Evolutionary conservation across 108 stramenopile species (phyloP).

Genomic region (Skeletonema tropicum): DNA sequence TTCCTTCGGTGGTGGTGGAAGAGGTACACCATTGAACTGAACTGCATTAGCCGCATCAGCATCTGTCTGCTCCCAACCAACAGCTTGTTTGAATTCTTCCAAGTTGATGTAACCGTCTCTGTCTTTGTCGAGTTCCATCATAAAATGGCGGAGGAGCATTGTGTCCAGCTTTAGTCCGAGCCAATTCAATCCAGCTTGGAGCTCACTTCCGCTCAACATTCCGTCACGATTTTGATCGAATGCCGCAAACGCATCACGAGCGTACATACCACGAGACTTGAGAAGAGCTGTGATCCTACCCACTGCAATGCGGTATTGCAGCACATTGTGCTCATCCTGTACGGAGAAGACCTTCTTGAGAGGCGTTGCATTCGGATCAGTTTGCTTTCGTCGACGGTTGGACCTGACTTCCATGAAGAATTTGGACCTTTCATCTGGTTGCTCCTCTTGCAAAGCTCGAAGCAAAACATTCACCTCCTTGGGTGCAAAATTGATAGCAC

Average conservation of each 20-base stretch:
- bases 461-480: constrained; percentile 89
- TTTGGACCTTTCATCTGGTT: constrained; percentile 81
- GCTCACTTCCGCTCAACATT: constrained; percentile 90
- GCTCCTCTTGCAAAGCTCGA: constrained; percentile 92
- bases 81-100: constrained; percentile 95
- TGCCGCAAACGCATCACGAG: constrained; percentile 94
- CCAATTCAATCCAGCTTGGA: constrained; percentile 95
- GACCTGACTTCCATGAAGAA: constrained; percentile 95
- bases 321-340: constrained; percentile 94
- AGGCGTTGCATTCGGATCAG: constrained; percentile 86
- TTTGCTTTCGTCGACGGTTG: constrained; percentile 94
- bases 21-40: constrained; percentile 70
- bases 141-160: constrained; percentile 84
- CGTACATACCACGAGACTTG: constrained; percentile 93
- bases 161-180: constrained; percentile 87
- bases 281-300: constrained; percentile 90
- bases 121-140: constrained; percentile 93
- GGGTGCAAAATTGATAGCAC: constrained; percentile 90
- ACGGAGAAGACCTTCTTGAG: constrained; percentile 94
- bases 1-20: constrained; percentile 84
- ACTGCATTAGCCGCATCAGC: constrained; percentile 61
- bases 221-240: constrained; percentile 95
- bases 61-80: constrained; percentile 85
- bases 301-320: constrained; percentile 94
- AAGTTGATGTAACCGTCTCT: constrained; percentile 92